Percentiles rank a stretch among this genome's conserved stretches.
Conservation (phyloP, 768 basidiomycete genomes). For the Rhodotorula paludigena region DNA sequence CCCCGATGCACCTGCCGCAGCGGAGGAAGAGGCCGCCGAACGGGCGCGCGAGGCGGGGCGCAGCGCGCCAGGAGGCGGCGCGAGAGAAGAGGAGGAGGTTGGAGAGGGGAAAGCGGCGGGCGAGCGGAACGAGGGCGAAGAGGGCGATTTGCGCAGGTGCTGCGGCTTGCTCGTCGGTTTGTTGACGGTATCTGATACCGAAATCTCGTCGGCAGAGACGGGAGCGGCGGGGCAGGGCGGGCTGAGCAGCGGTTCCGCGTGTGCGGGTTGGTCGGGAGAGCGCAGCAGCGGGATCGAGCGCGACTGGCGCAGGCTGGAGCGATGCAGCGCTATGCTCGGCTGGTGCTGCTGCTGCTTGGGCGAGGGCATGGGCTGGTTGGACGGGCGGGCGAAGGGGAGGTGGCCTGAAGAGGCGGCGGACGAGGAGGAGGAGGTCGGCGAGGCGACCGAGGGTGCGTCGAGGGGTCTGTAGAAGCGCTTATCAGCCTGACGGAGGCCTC, state of each 20-base stretch:
- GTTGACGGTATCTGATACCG: no score
- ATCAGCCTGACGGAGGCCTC: neutral
- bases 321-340: slow-evolving; percentile 3
- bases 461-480: neutral
- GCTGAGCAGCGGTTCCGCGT: neutral
- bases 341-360: neutral
- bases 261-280: neutral
- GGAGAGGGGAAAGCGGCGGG: neutral
- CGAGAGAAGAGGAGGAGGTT: neutral
- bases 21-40: neutral
- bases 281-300: slow-evolving; percentile 30
- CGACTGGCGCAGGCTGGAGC: slow-evolving; percentile 11
- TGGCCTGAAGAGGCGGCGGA: neutral
- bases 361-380: neutral
- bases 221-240: neutral
- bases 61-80: neutral
- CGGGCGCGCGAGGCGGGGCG: neutral
- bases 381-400: slow-evolving; percentile 23
- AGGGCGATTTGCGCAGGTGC: neutral
- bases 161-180: neutral
- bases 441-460: neutral
- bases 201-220: no score
- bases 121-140: neutral
- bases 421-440: neutral
- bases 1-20: slow-evolving; percentile 12